Base-by-base conservation (phyloP, 305 asterid species). In the Solanum hybrid region DNA sequence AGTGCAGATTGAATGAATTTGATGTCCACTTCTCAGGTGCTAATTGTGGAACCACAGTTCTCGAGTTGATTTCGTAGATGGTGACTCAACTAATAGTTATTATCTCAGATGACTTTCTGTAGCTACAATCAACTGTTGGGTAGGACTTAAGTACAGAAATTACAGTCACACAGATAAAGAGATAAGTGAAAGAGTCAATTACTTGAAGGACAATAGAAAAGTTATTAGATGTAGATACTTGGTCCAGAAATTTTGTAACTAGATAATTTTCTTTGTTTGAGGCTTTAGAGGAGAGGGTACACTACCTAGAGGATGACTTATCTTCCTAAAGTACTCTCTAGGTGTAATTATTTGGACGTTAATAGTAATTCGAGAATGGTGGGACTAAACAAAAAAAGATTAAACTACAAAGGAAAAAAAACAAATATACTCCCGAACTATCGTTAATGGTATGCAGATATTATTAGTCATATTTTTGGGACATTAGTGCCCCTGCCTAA, bases 381-480 rank as follows among this genome's bases (percentile, higher is more conserved):
- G 10, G 0, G 4, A 71, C 4, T 51, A 51, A 51, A 0, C 6
- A 71, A 71, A 72, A 24, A 12, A 72, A 4, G 4, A 12, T 72
- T 6, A 73, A 51, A 51, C 64, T 51, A 45, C 0, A 45, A 14
- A 45, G 64, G 3, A 14, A 45, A 45, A 14, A 45, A 2, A 0
- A 14, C 22, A 45, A 14, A 45, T 45, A 45, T 45, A 45, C 22
- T 0, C 0, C 64, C 3, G 8, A 45, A 14, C 64, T 45, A 45
- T 45, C 64, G 64, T 45, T 45, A 45, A 45, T 0, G 8, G 3
- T 45, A 45, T 45, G 8, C 0, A 45, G 22, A 45, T 45, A 45
- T 1, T 0, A 0, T 14, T 19, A 0, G 3, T 45, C 22, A 45
- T 45, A 45, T 3, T 45, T 45, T 45, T 45, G 7, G 64, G 64